Evolutionary conservation across 2,329 filamentous ascomycete species (phyloP).

Genomic region (Cladosporium austrohemisphaericum): DNA sequence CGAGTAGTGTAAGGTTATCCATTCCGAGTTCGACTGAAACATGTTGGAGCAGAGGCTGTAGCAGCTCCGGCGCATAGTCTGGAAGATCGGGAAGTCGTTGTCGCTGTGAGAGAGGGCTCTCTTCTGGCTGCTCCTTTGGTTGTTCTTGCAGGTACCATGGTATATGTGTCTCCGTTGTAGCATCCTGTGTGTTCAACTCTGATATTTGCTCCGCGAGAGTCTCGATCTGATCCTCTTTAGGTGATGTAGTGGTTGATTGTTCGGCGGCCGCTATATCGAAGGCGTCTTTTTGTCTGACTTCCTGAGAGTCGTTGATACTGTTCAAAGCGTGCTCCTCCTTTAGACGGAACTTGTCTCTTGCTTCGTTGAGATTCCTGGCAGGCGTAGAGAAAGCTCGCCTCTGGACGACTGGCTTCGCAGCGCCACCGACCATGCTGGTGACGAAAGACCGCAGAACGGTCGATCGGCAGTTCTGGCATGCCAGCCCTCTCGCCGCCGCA

Average conservation of each 20-base stretch:
- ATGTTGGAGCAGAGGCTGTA: constrained; percentile 70
- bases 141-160: constrained; percentile 79
- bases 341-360: constrained; percentile 20
- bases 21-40: constrained; percentile 81
- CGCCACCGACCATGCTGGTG: constrained; percentile 25
- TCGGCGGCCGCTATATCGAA: constrained; percentile 1
- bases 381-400: constrained; percentile 24
- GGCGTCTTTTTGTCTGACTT: neutral
- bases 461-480: constrained; percentile 26
- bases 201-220: neutral
- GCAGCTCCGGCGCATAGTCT: constrained; percentile 63
- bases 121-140: constrained; percentile 34
- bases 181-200: neutral
- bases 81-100: constrained; percentile 64
- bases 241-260: neutral
- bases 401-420: constrained; percentile 14
- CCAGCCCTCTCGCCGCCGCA: constrained; percentile 16
- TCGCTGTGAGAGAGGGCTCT: constrained; percentile 46
- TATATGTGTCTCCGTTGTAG: constrained; percentile 28
- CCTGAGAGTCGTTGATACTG: constrained; percentile 21
- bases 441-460: constrained; percentile 30
- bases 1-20: constrained; percentile 74
- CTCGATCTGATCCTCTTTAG: neutral
- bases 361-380: constrained; percentile 19
- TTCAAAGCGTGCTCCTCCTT: constrained; percentile 22